These are phyloP conservation scores for Fragaria iinumae DNA, from an alignment of 306 rosid genomes.

Conservation along the genomic window DNA sequence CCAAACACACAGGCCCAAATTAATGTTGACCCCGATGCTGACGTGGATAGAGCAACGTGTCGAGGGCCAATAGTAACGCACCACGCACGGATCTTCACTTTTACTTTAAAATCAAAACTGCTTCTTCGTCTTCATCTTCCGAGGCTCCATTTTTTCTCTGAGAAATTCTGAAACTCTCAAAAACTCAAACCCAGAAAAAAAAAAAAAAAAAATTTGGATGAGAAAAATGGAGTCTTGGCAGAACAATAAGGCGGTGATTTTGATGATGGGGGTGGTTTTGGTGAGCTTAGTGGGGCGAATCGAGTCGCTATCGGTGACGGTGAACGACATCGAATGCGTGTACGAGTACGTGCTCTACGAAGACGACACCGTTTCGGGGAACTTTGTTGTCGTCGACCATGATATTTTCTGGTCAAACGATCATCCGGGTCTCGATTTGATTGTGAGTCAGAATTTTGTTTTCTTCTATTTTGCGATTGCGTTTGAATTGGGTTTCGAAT, in stretches of 20 bases:
- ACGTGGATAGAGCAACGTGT: slow-evolving; percentile 7
- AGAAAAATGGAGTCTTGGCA: slow-evolving; percentile 38
- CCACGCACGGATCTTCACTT: neutral
- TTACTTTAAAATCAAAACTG: neutral
- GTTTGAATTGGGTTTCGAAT: neutral
- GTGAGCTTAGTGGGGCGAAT: slow-evolving; percentile 48
- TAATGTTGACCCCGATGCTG: neutral
- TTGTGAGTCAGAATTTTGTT: slow-evolving; percentile 34
- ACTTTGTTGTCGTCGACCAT: slow-evolving; percentile 92
- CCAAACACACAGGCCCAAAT: neutral
- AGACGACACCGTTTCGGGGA: slow-evolving; percentile 78
- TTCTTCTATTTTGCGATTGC: neutral
- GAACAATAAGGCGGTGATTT: slow-evolving; percentile 28
- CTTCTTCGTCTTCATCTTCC: neutral
- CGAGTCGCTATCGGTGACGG: slow-evolving; percentile 75
- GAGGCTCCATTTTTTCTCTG: neutral
- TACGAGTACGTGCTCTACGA: slow-evolving; percentile 89
- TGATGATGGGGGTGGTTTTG: slow-evolving; percentile 41
- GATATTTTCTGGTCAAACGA: slow-evolving; percentile 92
- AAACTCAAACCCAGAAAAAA: neutral
- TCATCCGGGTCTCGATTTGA: slow-evolving; percentile 93
- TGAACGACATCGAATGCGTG: slow-evolving; percentile 80
- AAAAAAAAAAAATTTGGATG: neutral
- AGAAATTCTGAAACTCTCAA: neutral
- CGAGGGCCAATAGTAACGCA: neutral